Evolutionary conservation across 805 yeast species (phyloP).

Genomic region (Huiozyma naganishii): DNA sequence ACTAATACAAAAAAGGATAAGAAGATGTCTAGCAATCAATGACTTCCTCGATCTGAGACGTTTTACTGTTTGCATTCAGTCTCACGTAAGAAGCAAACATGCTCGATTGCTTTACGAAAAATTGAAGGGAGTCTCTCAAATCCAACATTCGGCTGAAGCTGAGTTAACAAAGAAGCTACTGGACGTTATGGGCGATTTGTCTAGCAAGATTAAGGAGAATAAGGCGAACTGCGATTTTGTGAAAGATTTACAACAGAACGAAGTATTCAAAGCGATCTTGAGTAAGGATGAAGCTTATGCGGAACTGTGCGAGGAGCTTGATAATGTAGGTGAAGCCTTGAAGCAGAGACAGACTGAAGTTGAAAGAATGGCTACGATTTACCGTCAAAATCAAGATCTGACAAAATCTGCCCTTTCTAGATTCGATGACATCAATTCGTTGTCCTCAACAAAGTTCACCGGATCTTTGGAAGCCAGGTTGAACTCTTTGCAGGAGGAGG

Average conservation of each 20-base stretch:
- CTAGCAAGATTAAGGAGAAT: conserved; percentile 68
- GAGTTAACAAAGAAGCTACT: conserved; percentile 2
- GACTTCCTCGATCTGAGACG: conserved; percentile 33
- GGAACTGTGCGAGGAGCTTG: conserved; percentile 27
- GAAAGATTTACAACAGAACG: conserved; percentile 29
- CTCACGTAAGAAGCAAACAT: conserved; percentile 53
- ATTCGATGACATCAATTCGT: not conserved
- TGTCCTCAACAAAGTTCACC: no score
- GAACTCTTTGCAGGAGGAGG: no score
- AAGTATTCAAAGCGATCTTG: not conserved
- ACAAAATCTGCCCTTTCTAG: not conserved
- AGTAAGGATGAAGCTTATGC: conserved; percentile 23
- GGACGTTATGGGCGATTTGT: conserved; percentile 48
- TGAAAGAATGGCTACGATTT: not conserved
- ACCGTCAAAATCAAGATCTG: not conserved
- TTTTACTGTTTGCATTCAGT: conserved; percentile 60
- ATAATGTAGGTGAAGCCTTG: not conserved
- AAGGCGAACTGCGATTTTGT: conserved; percentile 44
- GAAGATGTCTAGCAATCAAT: conserved; percentile 47
- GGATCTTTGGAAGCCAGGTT: no score
- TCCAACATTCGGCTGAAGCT: conserved; percentile 17
- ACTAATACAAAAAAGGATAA: conserved; percentile 54
- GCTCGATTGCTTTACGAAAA: conserved; percentile 48
- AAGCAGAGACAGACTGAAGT: conserved; percentile 1
- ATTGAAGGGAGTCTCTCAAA: not conserved